Conservation (phyloP, 1,139 yeast genomes). For the Candida labiduridarum region DNA sequence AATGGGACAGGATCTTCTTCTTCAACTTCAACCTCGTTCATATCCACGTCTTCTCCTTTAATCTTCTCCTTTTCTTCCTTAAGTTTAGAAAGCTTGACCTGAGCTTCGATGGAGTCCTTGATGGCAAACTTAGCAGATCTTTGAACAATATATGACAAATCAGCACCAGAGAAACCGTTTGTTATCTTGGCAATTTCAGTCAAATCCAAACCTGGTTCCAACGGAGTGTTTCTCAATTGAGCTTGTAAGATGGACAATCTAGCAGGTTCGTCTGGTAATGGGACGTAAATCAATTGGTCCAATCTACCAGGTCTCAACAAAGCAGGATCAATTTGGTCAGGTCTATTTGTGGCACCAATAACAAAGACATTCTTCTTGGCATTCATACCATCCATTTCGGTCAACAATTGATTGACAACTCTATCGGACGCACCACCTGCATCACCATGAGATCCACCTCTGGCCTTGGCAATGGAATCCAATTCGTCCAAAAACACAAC, state of each 20-base stretch:
- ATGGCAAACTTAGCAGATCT: conserved; percentile 98
- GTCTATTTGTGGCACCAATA: conserved; percentile 98
- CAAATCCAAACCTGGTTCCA: conserved; percentile 94
- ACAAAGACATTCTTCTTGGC: conserved; percentile 98
- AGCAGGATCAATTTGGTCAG: conserved; percentile 98
- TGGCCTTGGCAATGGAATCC: conserved; percentile 96
- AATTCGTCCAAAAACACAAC: conserved; percentile 96
- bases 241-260: conserved; percentile 92
- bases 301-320: conserved; percentile 98
- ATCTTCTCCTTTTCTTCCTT: conserved; percentile 44
- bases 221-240: conserved; percentile 96
- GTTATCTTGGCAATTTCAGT: conserved; percentile 89
- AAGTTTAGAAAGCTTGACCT: conserved; percentile 54
- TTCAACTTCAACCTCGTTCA: conserved; percentile 50
- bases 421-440: conserved; percentile 99
- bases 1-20: conserved; percentile 89
- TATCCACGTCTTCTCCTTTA: conserved; percentile 65
- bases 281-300: conserved; percentile 97
- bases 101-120: conserved; percentile 95
- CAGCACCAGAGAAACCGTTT: conserved; percentile 98
- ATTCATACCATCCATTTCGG: conserved; percentile 99
- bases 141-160: conserved; percentile 94
- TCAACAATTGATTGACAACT: conserved; percentile 95
- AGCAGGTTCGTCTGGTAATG: conserved; percentile 94
- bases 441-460: conserved; percentile 92